Base-by-base conservation (phyloP, 2,329 filamentous ascomycete species). In the Colletotrichum incanum region DNA sequence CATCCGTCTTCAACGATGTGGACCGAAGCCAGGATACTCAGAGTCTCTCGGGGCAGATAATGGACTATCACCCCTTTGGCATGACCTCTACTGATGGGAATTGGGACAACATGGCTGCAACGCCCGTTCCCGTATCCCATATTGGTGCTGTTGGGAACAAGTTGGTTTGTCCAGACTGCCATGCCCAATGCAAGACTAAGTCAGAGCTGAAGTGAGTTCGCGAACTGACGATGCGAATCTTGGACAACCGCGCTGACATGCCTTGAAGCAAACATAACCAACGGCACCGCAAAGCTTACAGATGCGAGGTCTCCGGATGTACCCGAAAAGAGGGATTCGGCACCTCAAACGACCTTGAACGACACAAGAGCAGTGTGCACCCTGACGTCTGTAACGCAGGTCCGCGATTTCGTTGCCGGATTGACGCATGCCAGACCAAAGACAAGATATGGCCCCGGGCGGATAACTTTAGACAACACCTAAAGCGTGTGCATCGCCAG, bases 401-500 rank as follows among this genome's bases (percentile, higher is more conserved):
- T 55, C 87, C 87, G 72, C 85, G 85, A 49, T 94, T 88, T 74
- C 87, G 86, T 67, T 96, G 93, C 78, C 86, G 85, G 62, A 83
- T 88, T 7, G 81, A 81, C 8, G 77, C 83, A 20, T 94, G 93
- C 76, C 85, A 83, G 31, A 88, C 84, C 31, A 91, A 86, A 73
- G 84, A 84, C 1, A 97, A 97, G 79, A 83, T 87, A 45, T 98
- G 94, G 94, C 92, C 93, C 0, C 89, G 95, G 28, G 85, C 92
- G 62, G 95, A 98, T 80, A 98, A 98, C 78, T 98, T 98, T 80
- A 92, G 92, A 73, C 90, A 92, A 45, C 95, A 98, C 78, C 86
- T 97, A 56, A 85, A 84, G 61, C 89, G 92, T 14, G 90, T 94
- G 76, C 95, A 98, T 79, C 73, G 74, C 0, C 79, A 80, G 3